phyloP scores from a whole-genome alignment of 2,329 filamentous ascomycete genomes.

The Pseudopyrenochaeta lycopersici region DNA sequence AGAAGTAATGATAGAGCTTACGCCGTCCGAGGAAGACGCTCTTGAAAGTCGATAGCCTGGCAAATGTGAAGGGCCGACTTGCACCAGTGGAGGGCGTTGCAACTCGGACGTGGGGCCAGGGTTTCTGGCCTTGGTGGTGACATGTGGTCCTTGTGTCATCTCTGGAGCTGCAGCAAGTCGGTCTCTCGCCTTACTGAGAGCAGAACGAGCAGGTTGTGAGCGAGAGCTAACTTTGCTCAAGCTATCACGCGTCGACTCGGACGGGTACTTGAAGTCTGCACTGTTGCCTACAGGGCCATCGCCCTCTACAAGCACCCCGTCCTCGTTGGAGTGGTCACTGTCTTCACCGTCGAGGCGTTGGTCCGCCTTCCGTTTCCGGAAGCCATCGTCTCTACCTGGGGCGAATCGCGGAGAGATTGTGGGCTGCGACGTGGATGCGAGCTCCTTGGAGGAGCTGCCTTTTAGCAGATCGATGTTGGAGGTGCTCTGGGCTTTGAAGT shows the following conservation, averaged over 20 bases:
- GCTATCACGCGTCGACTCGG: conserved; percentile 34
- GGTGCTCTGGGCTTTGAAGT: conserved; percentile 29
- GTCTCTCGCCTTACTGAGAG: conserved; percentile 27
- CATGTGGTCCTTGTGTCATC: conserved; percentile 27
- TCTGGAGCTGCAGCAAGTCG: conserved; percentile 35
- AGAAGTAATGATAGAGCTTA: conserved; percentile 48
- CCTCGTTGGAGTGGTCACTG: conserved; percentile 46
- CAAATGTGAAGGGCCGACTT: conserved; percentile 58
- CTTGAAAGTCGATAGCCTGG: conserved; percentile 57
- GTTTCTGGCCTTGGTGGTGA: conserved; percentile 30
- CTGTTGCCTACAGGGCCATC: conserved; percentile 30
- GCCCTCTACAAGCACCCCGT: conserved; percentile 37
- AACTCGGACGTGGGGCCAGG: conserved; percentile 37
- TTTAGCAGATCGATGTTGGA: conserved; percentile 28
- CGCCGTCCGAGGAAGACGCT: conserved; percentile 56
- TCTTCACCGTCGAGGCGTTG: conserved; percentile 35
- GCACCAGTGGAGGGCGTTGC: conserved; percentile 52
- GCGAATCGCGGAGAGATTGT: conserved; percentile 31
- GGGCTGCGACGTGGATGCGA: conserved; percentile 12
- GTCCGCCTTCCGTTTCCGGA: conserved; percentile 32
- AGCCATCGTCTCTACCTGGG: conserved; percentile 23
- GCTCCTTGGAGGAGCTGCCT: conserved; percentile 25
- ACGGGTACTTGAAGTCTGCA: conserved; percentile 28
- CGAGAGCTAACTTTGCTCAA: conserved; percentile 31
- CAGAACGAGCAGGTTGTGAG: conserved; percentile 26